phyloP scores from a whole-genome alignment of 2,329 filamentous ascomycete species.

The Microsporum ferrugineum region DNA sequence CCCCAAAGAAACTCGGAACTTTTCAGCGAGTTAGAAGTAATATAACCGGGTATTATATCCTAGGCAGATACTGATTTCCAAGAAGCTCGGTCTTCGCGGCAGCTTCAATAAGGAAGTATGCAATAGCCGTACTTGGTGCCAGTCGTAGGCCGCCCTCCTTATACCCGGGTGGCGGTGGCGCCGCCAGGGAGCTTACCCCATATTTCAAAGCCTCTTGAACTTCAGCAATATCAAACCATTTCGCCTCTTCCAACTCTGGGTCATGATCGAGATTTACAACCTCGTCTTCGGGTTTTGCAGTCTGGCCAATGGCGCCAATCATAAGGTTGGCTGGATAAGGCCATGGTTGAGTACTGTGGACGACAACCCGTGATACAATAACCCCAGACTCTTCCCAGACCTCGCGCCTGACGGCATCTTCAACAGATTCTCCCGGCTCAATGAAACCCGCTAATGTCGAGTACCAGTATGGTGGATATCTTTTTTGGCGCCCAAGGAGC shows the following conservation, averaged over 20 bases:
- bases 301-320: conserved; percentile 78
- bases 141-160: conserved; percentile 67
- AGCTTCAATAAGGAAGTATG: conserved; percentile 72
- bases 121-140: conserved; percentile 81
- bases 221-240: conserved; percentile 77
- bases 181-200: conserved; percentile 57
- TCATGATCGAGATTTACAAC: conserved; percentile 74
- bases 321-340: conserved; percentile 76
- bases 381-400: conserved; percentile 82
- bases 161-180: conserved; percentile 53
- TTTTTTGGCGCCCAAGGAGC: conserved; percentile 72
- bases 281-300: conserved; percentile 65
- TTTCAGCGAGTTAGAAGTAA: not conserved
- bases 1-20: not conserved
- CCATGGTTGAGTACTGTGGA: conserved; percentile 80
- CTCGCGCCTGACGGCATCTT: conserved; percentile 72
- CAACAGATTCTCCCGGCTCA: conserved; percentile 73
- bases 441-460: conserved; percentile 79
- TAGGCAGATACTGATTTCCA: conserved; percentile 44
- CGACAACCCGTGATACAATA: conserved; percentile 60
- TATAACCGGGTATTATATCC: conserved; percentile 21
- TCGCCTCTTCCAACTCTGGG: conserved; percentile 78
- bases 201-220: conserved; percentile 59
- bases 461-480: conserved; percentile 78
- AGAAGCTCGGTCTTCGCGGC: conserved; percentile 63